phyloP scores from a whole-genome alignment of 805 yeast genomes.

The Candida sakaeoensis region DNA sequence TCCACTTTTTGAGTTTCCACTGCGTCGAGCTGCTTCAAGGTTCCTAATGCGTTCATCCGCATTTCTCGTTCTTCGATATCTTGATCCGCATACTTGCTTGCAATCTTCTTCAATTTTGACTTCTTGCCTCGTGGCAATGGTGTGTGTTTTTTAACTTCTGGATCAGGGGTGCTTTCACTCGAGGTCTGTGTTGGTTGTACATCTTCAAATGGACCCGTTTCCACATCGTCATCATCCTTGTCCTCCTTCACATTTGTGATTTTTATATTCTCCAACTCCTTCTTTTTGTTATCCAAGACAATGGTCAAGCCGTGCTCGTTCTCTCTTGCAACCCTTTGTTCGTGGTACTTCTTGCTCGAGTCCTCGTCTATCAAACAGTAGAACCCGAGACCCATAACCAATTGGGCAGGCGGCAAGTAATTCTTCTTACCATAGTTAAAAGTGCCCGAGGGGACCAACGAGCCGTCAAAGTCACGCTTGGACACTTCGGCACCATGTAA shows the following conservation, averaged over 20 bases:
- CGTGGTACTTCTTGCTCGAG: slow-evolving; percentile 32
- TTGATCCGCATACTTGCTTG: slow-evolving; percentile 81
- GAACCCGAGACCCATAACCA: slow-evolving; percentile 87
- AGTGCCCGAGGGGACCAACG: slow-evolving; percentile 57
- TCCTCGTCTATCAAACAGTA: slow-evolving; percentile 68
- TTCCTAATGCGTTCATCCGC: slow-evolving; percentile 81
- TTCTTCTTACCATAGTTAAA: slow-evolving; percentile 55
- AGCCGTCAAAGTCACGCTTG: slow-evolving; percentile 61
- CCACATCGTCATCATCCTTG: background rate
- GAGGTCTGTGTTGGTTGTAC: too few relatives aligned
- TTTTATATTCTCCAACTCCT: slow-evolving; percentile 20
- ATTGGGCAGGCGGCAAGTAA: slow-evolving; percentile 71
- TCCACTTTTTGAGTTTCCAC: slow-evolving; percentile 15
- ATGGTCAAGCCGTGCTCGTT: slow-evolving; percentile 36
- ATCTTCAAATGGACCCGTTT: slow-evolving; percentile 1
- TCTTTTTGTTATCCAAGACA: slow-evolving; percentile 33
- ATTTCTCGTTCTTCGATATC: slow-evolving; percentile 81
- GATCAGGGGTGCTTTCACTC: slow-evolving; percentile 6
- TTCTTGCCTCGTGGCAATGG: slow-evolving; percentile 76
- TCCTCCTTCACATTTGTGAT: slow-evolving; percentile 4
- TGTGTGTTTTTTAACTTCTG: slow-evolving; percentile 13
- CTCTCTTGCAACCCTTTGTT: slow-evolving; percentile 27
- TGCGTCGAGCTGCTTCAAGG: slow-evolving; percentile 56
- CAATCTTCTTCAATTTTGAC: slow-evolving; percentile 77
- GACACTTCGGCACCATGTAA: slow-evolving; percentile 66